A percentile compares a stretch with the other conserved stretches of the same genome.
phyloP scores from a whole-genome alignment of 1,139 yeast genomes.

The Lodderomyces jiufengensis region DNA sequence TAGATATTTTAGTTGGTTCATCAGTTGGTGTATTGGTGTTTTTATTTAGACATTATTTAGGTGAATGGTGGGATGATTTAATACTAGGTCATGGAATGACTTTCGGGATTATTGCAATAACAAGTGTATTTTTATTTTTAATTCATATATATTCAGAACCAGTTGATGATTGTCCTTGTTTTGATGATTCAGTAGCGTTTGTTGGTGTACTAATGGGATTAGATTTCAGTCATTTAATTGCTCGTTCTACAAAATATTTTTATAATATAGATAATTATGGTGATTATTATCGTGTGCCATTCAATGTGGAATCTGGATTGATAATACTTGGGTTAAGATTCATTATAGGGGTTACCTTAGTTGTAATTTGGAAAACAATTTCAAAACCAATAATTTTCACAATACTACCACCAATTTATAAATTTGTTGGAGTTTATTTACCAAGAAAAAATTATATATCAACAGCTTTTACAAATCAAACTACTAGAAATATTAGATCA shows the following conservation, averaged over 20 bases:
- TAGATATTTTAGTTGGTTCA: constrained; percentile 69
- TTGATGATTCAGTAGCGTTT: constrained; percentile 92
- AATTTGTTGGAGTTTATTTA: constrained; percentile 37
- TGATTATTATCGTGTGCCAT: constrained; percentile 40
- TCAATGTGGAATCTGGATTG: constrained; percentile 39
- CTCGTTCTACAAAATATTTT: constrained; percentile 25
- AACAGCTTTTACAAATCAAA: constrained; percentile 35
- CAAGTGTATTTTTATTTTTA: constrained; percentile 44
- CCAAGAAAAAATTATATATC: constrained; percentile 40
- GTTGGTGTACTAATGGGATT: constrained; percentile 83
- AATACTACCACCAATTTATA: constrained; percentile 46
- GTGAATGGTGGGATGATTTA: constrained; percentile 39
- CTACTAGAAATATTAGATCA: constrained; percentile 37
- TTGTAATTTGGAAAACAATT: constrained; percentile 64
- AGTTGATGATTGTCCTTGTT: constrained; percentile 93
- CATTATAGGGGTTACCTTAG: constrained; percentile 53
- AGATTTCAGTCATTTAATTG: constrained; percentile 53
- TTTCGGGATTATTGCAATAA: constrained; percentile 24
- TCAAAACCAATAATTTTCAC: constrained; percentile 62
- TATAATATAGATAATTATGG: constrained; percentile 16
- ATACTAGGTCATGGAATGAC: constrained; percentile 33
- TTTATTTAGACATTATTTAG: constrained; percentile 35
- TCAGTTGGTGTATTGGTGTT: constrained; percentile 55
- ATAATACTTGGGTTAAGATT: constrained; percentile 42
- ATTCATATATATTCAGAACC: constrained; percentile 79